Evolutionary conservation across 106 monocot genomes (phyloP).

Genomic region (Ottelia alismoides): DNA sequence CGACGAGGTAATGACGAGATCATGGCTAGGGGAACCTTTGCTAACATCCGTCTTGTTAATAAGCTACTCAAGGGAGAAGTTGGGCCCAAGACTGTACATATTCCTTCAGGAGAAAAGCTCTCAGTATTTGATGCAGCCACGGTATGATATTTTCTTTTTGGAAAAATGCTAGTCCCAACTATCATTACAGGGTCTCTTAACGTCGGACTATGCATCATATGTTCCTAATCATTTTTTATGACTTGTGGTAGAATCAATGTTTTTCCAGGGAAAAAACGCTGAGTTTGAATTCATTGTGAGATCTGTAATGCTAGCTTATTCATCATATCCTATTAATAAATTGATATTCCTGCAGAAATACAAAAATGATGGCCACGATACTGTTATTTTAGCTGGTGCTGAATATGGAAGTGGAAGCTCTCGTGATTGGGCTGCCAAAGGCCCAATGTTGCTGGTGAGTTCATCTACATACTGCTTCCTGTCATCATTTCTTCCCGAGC

Average conservation of each 20-base stretch:
- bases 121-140: constrained; percentile 88
- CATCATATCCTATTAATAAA: too few species aligned
- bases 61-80: constrained; percentile 88
- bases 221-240: too few species aligned
- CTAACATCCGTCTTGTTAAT: constrained; percentile 82
- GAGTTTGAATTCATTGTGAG: too few species aligned
- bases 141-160: constrained; percentile 21
- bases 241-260: too few species aligned
- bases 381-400: constrained; percentile 76
- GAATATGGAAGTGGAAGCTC: constrained; percentile 95
- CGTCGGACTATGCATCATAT: neutral
- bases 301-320: too few species aligned
- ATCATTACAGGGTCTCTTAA: too few species aligned
- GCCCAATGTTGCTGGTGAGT: constrained; percentile 67
- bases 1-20: constrained; percentile 87
- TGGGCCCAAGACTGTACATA: constrained; percentile 75
- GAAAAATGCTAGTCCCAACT: too few species aligned
- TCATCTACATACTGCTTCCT: neutral
- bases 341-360: too few species aligned
- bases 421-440: constrained; percentile 94
- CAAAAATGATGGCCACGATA: constrained; percentile 66
- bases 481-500: too few species aligned
- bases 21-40: constrained; percentile 94
- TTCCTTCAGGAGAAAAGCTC: constrained; percentile 79
- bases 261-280: too few species aligned